Evolutionary conservation across 495 filamentous ascomycete genomes (phyloP), one percentile per base, ranked within the genome.

Genomic region (Aspergillus leporis): DNA sequence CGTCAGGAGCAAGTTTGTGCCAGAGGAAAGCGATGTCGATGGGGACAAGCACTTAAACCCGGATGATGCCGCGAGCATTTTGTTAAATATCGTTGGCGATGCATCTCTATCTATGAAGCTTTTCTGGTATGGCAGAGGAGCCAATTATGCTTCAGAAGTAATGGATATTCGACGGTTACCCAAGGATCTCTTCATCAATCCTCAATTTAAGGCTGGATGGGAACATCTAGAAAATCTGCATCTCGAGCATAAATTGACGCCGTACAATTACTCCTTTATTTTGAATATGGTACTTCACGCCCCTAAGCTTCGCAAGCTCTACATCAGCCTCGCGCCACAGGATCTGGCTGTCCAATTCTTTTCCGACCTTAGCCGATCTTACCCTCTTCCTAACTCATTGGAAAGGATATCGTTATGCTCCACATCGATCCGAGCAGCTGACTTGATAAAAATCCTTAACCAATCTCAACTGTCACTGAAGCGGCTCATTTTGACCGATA

Each of bases 41-140:
- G 55, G 13, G 8, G 13, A 51, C 5, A 28, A 46, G 19, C 38
- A 47, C 2, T 51, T 60, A 28, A 54, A 40, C 19, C 58, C 58
- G 4, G 58, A 60, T 31, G 58, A 60, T 32, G 58, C 46, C 31
- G 51, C 51, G 1, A 31, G 40, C 12, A 55, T 60, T 22, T 51
- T 60, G 4, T 31, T 38, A 2, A 31, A 60, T 5, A 51, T 55
- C 30, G 50, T 60, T 30, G 51, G 40, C 32, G 58, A 60, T 30
- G 21, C 58, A 0, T 46, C 43, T 6, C 32, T 60, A 8, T 51
- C 58, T 5, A 43, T 60, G 18, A 54, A 60, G 51, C 30, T 50
- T 0, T 54, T 60, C 31, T 60, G 58, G 58, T 60, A 60, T 36
- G 58, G 51, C 41, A 46, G 23, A 46, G 58, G 58, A 9, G 47